Conservation (phyloP, 1,284 basidiomycete genomes). For the Tausonia pullulans region DNA sequence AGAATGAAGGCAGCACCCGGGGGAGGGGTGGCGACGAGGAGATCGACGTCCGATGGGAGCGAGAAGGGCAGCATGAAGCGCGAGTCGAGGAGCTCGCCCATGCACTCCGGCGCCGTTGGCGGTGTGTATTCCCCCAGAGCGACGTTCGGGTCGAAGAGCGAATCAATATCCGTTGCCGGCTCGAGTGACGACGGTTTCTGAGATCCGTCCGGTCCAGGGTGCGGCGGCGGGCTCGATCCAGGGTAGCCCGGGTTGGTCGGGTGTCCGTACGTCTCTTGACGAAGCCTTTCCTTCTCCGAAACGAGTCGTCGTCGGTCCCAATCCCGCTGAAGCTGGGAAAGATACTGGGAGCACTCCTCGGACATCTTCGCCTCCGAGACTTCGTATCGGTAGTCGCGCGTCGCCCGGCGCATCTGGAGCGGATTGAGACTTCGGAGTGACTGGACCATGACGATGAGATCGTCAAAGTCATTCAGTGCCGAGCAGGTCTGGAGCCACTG, state of each 20-base stretch:
- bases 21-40: slow-evolving; percentile 52
- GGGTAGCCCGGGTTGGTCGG: neutral
- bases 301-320: slow-evolving; percentile 83
- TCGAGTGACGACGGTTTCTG: slow-evolving; percentile 11
- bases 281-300: slow-evolving; percentile 9
- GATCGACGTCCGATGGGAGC: slow-evolving; percentile 64
- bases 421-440: slow-evolving; percentile 78
- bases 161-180: slow-evolving; percentile 44
- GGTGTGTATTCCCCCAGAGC: slow-evolving; percentile 64
- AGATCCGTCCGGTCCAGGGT: slow-evolving; percentile 15
- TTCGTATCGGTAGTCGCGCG: slow-evolving; percentile 90
- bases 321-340: slow-evolving; percentile 85
- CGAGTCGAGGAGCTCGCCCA: slow-evolving; percentile 80
- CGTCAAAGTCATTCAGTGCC: slow-evolving; percentile 71
- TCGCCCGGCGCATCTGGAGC: slow-evolving; percentile 84
- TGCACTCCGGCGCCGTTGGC: slow-evolving; percentile 57
- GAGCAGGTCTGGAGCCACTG: slow-evolving; percentile 58
- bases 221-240: neutral
- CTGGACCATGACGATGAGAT: slow-evolving; percentile 81
- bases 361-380: slow-evolving; percentile 84
- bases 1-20: slow-evolving; percentile 27
- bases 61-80: slow-evolving; percentile 82
- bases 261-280: slow-evolving; percentile 1
- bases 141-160: slow-evolving; percentile 57
- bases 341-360: slow-evolving; percentile 86